phyloP scores from a whole-genome alignment of 305 asterid genomes.

The Fraxinus albicans region DNA sequence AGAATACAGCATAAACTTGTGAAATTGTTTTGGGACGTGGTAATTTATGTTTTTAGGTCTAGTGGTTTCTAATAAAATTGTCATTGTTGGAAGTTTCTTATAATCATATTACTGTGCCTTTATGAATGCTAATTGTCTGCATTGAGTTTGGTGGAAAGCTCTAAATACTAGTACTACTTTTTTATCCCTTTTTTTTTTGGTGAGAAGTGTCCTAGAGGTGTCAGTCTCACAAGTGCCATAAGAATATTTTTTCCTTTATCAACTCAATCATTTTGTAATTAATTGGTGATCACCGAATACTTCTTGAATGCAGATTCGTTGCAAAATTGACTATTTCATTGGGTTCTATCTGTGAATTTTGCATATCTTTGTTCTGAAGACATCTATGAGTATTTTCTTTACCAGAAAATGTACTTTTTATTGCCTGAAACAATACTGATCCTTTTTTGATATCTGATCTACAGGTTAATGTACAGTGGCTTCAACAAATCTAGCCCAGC shows the following conservation, averaged over 20 bases:
- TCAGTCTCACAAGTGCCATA: not conserved
- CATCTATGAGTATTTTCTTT: not conserved
- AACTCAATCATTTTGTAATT: slow-evolving; percentile 1
- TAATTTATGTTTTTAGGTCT: not conserved
- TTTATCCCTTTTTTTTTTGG: not conserved
- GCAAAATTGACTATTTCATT: not conserved
- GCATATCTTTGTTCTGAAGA: slow-evolving; percentile 3
- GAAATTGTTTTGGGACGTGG: not conserved
- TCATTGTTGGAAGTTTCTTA: slow-evolving; percentile 1
- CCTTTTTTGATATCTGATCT: slow-evolving; percentile 15
- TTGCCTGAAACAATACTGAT: slow-evolving; percentile 13
- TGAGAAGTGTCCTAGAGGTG: slow-evolving; percentile 1
- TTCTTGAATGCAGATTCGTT: not conserved
- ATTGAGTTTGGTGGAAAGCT: not conserved
- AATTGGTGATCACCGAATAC: not conserved
- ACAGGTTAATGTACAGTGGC: slow-evolving; percentile 27
- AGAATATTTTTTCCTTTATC: not conserved
- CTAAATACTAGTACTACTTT: not conserved
- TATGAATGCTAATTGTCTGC: not conserved
- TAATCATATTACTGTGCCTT: not conserved
- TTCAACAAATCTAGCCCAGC: slow-evolving; percentile 18
- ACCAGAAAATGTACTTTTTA: not conserved
- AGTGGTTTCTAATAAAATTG: not conserved
- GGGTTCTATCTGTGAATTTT: not conserved
- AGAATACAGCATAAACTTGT: not conserved